Conservation (phyloP, 345 rosid species). For the Lepidium sativum region DNA sequence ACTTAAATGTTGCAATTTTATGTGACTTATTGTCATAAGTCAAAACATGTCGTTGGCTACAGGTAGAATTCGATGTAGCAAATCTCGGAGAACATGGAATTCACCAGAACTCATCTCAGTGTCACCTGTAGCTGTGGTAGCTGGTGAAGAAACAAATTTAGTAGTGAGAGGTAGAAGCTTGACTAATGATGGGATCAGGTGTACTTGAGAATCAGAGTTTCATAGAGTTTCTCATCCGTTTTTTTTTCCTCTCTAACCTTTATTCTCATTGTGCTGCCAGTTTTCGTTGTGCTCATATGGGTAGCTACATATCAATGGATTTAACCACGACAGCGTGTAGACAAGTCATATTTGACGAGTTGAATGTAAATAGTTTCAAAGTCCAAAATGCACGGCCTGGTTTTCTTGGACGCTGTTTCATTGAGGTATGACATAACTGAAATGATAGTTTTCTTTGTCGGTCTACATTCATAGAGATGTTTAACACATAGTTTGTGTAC, state of each 20-base stretch:
- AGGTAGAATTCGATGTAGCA: constrained; percentile 67
- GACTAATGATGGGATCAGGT: constrained; percentile 60
- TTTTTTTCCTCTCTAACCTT: constrained; percentile 7
- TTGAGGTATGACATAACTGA: constrained; percentile 51
- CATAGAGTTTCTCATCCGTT: background rate
- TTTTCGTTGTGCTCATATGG: constrained; percentile 54
- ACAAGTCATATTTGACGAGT: constrained; percentile 42
- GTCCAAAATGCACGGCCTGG: constrained; percentile 31
- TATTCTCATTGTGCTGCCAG: constrained; percentile 29
- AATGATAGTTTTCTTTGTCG: background rate
- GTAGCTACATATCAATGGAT: constrained; percentile 53
- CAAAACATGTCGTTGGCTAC: constrained; percentile 7
- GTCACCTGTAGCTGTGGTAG: constrained; percentile 72
- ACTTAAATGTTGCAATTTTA: background rate
- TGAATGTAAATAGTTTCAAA: constrained; percentile 44
- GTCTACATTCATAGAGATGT: background rate
- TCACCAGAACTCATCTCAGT: constrained; percentile 77
- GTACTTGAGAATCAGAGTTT: constrained; percentile 13
- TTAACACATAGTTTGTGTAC: constrained; percentile 17
- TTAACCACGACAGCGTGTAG: constrained; percentile 27
- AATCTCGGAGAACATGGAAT: constrained; percentile 68
- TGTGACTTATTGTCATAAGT: background rate
- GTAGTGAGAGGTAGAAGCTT: constrained; percentile 68
- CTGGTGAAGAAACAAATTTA: constrained; percentile 60
- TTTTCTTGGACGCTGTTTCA: constrained; percentile 65